Evolutionary conservation across 306 rosid genomes (phyloP).

Genomic region (Corylus heterophylla): DNA sequence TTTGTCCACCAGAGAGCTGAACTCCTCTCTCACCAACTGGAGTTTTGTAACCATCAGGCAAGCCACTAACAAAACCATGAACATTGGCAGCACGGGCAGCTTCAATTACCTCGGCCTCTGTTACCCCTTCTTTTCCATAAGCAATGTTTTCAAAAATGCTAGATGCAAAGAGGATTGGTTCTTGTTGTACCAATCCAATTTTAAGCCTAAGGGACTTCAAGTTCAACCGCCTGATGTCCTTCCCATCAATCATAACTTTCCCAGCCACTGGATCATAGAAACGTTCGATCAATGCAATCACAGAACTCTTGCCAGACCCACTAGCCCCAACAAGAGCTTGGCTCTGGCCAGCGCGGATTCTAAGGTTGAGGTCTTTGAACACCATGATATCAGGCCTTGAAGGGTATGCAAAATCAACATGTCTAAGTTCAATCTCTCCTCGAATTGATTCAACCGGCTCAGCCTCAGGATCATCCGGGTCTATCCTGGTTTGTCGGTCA

Average conservation of each 20-base stretch:
- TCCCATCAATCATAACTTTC: constrained; percentile 93
- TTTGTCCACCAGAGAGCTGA: constrained; percentile 95
- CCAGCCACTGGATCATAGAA: constrained; percentile 90
- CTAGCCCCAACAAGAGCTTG: constrained; percentile 98
- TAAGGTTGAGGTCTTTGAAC: constrained; percentile 72
- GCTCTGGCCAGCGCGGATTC: constrained; percentile 91
- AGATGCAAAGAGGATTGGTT: constrained; percentile 88
- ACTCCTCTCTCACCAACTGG: constrained; percentile 97
- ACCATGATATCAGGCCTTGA: constrained; percentile 90
- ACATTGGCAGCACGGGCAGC: constrained; percentile 91
- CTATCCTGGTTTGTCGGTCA: constrained; percentile 75
- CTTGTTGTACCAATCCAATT: constrained; percentile 93
- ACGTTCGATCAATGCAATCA: constrained; percentile 78
- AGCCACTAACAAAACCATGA: constrained; percentile 78
- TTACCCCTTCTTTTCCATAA: constrained; percentile 86
- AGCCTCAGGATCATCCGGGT: constrained; percentile 86
- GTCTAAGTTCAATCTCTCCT: constrained; percentile 92
- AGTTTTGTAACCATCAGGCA: constrained; percentile 92
- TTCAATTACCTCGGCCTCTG: constrained; percentile 80
- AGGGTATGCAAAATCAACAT: constrained; percentile 91
- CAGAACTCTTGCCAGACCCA: constrained; percentile 97
- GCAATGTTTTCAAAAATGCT: constrained; percentile 92
- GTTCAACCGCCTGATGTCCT: constrained; percentile 74
- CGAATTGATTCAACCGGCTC: constrained; percentile 74
- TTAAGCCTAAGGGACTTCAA: constrained; percentile 79